Base-by-base conservation (phyloP, 2,329 filamentous ascomycete genomes). In the Fusarium sp. region DNA sequence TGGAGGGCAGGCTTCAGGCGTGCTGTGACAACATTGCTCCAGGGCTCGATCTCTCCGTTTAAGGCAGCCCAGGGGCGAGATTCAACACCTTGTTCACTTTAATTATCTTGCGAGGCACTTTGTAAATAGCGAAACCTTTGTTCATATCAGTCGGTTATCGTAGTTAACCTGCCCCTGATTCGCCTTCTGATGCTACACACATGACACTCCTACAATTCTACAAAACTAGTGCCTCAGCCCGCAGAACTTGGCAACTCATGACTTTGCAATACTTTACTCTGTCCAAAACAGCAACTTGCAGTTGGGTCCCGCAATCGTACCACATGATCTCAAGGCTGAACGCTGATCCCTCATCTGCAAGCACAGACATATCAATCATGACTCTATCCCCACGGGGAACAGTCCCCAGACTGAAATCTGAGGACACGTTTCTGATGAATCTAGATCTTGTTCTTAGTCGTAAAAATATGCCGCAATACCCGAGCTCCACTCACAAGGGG, bases 381-480 rank as follows among this genome's bases (percentile, higher is more conserved):
- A 51, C 44, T 50, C n/a, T 40, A 66, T 72, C 71, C 71, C 71
- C 71, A 69, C 38, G 65, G 62, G 65, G 65, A 45, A 54, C 15
- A 17, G 15, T n/a, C 60, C 54, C 49, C 43, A 52, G 31, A 36
- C 44, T 40, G 7, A 42, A 34, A 22, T 36, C 33, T 43, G 24
- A 43, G n/a, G 14, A 11, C 6, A 50, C 19, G 26, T n/a, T 34
- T 39, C n/a, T 26, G 3, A 22, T 21, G 6, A 50, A 51, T 34
- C 24, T 22, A 26, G 42, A 69, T 65, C 42, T 43, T 43, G 24
- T 19, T 26, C 33, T 24, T 24, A 6, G 19, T 15, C 9, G 11
- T 36, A 10, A 28, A 28, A 8, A 39, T 14, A 22, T 47, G 46
- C 45, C 36, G 44, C 44, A 9, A 34, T 50, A 46, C 11, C 46